phyloP scores from a whole-genome alignment of 495 filamentous ascomycete species.

The Ascodesmis nigricans region DNA sequence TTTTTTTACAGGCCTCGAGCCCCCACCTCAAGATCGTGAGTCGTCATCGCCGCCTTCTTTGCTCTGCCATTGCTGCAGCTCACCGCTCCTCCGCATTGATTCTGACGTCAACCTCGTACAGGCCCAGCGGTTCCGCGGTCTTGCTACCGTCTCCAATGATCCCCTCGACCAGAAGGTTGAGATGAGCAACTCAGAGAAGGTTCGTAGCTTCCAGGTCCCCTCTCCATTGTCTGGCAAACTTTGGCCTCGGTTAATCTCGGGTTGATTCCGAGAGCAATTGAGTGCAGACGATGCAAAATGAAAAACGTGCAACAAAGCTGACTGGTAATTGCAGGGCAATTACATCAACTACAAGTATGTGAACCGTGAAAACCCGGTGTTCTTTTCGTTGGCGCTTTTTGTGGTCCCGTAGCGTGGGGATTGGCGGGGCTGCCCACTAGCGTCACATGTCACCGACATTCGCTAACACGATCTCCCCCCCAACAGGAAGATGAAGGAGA shows the following conservation, averaged over 20 bases:
- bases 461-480: slow-evolving; percentile 24
- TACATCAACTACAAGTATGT: slow-evolving; percentile 59
- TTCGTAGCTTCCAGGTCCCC: slow-evolving; percentile 17
- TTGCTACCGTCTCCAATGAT: slow-evolving; percentile 40
- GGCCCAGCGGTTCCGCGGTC: slow-evolving; percentile 31
- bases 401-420: neutral
- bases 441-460: slow-evolving; percentile 10
- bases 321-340: slow-evolving; percentile 32
- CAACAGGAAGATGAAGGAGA: slow-evolving; percentile 93
- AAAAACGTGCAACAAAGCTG: no score
- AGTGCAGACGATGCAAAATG: neutral
- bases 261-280: neutral
- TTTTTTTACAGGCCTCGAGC: no score
- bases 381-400: neutral
- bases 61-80: slow-evolving; percentile 4
- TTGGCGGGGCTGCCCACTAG: slow-evolving; percentile 6
- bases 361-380: neutral
- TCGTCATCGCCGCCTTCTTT: neutral
- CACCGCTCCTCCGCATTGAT: slow-evolving; percentile 5
- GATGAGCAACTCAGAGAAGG: slow-evolving; percentile 58
- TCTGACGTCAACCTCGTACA: slow-evolving; percentile 20
- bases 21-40: no score
- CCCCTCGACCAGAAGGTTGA: slow-evolving; percentile 57
- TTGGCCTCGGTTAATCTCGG: slow-evolving; percentile 5
- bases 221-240: neutral